Evolutionary conservation across 2,329 filamentous ascomycete genomes (phyloP), one percentile per base, ranked within the genome.

Genomic region (Fusarium caatingaense): DNA sequence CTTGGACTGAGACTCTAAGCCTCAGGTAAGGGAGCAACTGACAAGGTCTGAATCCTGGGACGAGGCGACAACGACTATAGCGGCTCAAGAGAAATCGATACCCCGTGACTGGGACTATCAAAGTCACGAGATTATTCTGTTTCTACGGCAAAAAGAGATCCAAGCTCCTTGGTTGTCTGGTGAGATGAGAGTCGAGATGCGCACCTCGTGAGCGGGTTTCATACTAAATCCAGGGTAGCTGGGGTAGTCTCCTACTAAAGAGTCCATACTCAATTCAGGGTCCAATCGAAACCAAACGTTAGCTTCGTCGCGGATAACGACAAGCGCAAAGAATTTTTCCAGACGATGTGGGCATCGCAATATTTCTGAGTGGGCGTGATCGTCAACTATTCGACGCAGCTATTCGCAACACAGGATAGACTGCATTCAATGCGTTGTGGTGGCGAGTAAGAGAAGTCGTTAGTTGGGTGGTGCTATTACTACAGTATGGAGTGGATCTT

Each of bases 221-320:
- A n/a, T 37, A n/a, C 34, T 37, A 40, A 44, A 64, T 60, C 30
- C 45, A 68, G 64, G 68, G 68, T 68, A 71, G 55, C 63, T 71
- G 37, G 30, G 48, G 47, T 41, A 37, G 34, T 37, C 34, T n/a
- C 16, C 2, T 34, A 37, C 34, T 44, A 21, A 59, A 42, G 42
- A 55, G 45, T 51, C 32, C 23, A 41, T 51, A 51, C 40, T 51
- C 34, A 37, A 37, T 57, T 64, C 54, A 67, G 58, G 67, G 67
- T 68, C 63, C 59, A 70, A 47, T 25, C 32, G 54, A 64, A 64
- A 57, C 58, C 51, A 70, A 50, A 28, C 42, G 44, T 66, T 64
- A 64, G 59, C 62, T 53, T 56, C 67, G 50, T 64, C 50, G 12
- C 37, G 46, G 45, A 57, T 68, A 51, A 47, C 67, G 37, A 54